phyloP scores from a whole-genome alignment of 2,329 filamentous ascomycete genomes.

The Scedosporium boydii region DNA sequence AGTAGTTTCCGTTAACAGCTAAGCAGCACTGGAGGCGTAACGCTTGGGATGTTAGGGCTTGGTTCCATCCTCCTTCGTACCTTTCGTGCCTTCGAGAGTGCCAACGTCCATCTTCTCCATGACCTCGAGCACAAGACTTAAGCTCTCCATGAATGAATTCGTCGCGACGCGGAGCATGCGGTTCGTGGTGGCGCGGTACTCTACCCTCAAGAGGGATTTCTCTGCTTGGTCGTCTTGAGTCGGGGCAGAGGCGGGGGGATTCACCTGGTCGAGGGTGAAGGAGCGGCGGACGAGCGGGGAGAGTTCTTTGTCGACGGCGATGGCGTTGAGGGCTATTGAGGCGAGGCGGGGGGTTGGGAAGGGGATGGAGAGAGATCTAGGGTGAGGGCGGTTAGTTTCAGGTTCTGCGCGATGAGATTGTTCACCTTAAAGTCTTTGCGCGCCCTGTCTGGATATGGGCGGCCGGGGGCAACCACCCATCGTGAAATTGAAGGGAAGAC shows the following conservation, averaged over 20 bases:
- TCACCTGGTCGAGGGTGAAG: constrained; percentile 43
- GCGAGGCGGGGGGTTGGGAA: constrained; percentile 76
- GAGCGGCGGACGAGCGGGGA: constrained; percentile 71
- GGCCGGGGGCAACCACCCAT: constrained; percentile 11
- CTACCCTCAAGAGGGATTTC: constrained; percentile 51
- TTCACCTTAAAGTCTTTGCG: too few relatives aligned
- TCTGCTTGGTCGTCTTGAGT: constrained; percentile 10
- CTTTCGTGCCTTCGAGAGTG: constrained; percentile 42
- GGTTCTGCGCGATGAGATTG: constrained; percentile 4
- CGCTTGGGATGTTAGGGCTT: too few relatives aligned
- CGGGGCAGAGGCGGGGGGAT: constrained; percentile 12
- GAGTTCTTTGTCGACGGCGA: constrained; percentile 81
- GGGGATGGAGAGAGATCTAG: constrained; percentile 40
- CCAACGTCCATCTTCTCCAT: constrained; percentile 88
- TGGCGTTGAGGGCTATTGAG: constrained; percentile 60
- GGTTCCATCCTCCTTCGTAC: background rate
- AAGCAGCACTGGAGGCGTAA: too few relatives aligned
- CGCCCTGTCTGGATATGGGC: background rate
- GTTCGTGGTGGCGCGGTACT: constrained; percentile 84
- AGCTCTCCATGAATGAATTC: constrained; percentile 90
- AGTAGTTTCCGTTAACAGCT: too few relatives aligned
- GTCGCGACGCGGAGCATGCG: constrained; percentile 94
- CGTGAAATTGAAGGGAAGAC: constrained; percentile 5
- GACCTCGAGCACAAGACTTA: constrained; percentile 74
- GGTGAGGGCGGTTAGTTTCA: constrained; percentile 9